Base-by-base conservation (phyloP, 2,329 filamentous ascomycete genomes). In the Penicillium hesseltinei region DNA sequence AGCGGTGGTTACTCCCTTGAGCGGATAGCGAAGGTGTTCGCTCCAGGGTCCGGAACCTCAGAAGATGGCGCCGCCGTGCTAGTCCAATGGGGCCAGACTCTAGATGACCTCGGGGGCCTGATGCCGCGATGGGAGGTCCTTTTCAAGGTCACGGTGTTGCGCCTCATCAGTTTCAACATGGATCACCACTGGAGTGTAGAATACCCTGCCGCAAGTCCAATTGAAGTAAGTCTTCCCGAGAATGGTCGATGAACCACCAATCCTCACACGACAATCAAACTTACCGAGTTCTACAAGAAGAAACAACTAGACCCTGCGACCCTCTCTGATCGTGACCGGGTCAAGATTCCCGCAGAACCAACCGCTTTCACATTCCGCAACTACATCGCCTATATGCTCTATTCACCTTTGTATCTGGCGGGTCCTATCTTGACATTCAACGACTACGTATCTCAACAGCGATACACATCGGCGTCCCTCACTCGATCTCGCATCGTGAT, bases 401-500 rank as follows among this genome's bases (percentile, higher is more conserved):
- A 99, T 71, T 91, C 92, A 2, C 94, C 94, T 0, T 83, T 99
- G 1, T 99, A 97, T 74, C 83, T 99, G 33, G 85, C 92, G 0
- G 94, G 94, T 0, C 94, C 94, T 0, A 96, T 99, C 68, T 73
- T 99, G 60, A 97, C 92, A 13, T 99, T 97, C 80, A 99, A 99
- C 76, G 95, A 99, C 79, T 99, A 94, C 79, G 88, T 97, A 61
- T 89, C 90, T 0, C 94, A 99, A 73, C 81, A 83, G 59, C 88
- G 90, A 64, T 89, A 93, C 75, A 83, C 82, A 13, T 77, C 90
- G 0, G 82, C 88, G 11, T 92, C 85, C 56, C 87, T 94, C 67
- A 89, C 88, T 63, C 75, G 74, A 4, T 75, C 78, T 3, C 90
- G 92, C 53, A 97, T 89, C 1, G 72, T 88, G 31, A 85, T 91